phyloP scores from a whole-genome alignment of 2,329 filamentous ascomycete genomes.

The Amylocarpus encephaloides region DNA sequence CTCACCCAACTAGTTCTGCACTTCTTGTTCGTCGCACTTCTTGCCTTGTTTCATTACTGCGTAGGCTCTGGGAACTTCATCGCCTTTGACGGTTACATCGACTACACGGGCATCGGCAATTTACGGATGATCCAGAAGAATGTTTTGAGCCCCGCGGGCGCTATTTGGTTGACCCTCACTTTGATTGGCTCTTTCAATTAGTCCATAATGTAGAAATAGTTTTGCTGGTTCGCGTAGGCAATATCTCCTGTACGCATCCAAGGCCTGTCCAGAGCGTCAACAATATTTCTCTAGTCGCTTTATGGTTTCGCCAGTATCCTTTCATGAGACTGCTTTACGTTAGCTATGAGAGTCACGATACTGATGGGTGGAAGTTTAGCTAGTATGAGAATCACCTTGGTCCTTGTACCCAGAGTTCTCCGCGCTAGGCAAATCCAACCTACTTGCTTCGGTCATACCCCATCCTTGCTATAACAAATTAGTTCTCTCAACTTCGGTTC shows the following conservation, averaged over 20 bases:
- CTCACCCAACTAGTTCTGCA: conserved; percentile 51
- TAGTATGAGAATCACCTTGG: conserved; percentile 35
- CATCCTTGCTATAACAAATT: conserved; percentile 57
- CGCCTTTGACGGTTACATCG: conserved; percentile 37
- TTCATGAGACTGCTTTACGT: conserved; percentile 44
- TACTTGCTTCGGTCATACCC: conserved; percentile 76
- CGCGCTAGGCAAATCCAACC: conserved; percentile 47
- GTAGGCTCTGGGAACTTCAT: conserved; percentile 56
- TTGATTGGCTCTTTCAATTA: conserved; percentile 43
- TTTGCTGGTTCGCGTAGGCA: conserved; percentile 61
- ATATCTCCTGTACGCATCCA: conserved; percentile 50
- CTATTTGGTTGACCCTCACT: conserved; percentile 44
- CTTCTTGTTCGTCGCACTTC: conserved; percentile 35
- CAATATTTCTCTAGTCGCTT: conserved; percentile 53
- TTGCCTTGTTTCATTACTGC: conserved; percentile 38
- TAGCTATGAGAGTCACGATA: neutral
- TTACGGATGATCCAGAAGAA: conserved; percentile 36
- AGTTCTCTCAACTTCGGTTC: neutral
- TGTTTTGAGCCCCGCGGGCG: conserved; percentile 42
- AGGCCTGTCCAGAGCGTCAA: conserved; percentile 65
- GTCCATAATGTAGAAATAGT: conserved; percentile 85
- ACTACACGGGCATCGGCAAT: conserved; percentile 42
- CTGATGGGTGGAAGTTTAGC: neutral
- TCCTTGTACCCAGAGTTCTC: conserved; percentile 63
- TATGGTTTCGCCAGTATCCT: conserved; percentile 51